Evolutionary conservation across 2,329 filamentous ascomycete species (phyloP).

Genomic region (Teratosphaeria epicoccoides): DNA sequence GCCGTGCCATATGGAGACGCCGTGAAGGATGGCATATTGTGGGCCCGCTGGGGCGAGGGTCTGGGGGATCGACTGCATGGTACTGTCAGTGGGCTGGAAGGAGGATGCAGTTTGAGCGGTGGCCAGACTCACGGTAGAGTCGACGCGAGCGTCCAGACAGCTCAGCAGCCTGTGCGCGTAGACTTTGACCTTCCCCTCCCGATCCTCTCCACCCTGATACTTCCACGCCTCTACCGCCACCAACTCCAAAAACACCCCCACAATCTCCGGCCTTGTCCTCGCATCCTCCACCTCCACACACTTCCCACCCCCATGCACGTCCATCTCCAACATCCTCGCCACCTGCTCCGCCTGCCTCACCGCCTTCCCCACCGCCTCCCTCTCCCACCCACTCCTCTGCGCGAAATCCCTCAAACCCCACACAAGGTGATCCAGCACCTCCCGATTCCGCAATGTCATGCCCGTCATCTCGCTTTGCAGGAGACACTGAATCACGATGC

Average conservation of each 20-base stretch:
- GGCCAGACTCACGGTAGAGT: conserved; percentile 6
- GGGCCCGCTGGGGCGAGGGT: conserved; percentile 5
- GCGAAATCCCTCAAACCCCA: conserved; percentile 27
- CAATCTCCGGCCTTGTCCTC: conserved; percentile 26
- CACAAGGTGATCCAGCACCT: conserved; percentile 26
- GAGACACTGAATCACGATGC: conserved; percentile 24
- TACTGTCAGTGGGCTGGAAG: background rate
- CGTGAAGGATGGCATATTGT: conserved; percentile 20
- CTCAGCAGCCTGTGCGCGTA: conserved; percentile 31
- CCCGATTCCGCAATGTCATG: conserved; percentile 22
- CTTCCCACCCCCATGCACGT: conserved; percentile 27
- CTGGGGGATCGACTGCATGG: conserved; percentile 7
- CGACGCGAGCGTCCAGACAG: conserved; percentile 12
- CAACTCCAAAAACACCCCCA: conserved; percentile 36
- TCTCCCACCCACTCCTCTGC: conserved; percentile 25
- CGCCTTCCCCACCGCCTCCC: conserved; percentile 29
- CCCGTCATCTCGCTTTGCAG: conserved; percentile 24
- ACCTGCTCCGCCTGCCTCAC: conserved; percentile 30
- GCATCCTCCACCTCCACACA: conserved; percentile 17
- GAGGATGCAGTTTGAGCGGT: background rate
- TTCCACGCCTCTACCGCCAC: conserved; percentile 30
- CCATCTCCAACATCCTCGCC: conserved; percentile 31
- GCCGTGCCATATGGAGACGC: conserved; percentile 34
- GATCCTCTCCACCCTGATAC: conserved; percentile 24
- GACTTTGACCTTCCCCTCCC: conserved; percentile 29